Percentiles rank a stretch among this genome's conserved stretches.
These are phyloP conservation scores for Yamadazyma philogaea DNA, from an alignment of 805 yeast species.

Conservation along the genomic window DNA sequence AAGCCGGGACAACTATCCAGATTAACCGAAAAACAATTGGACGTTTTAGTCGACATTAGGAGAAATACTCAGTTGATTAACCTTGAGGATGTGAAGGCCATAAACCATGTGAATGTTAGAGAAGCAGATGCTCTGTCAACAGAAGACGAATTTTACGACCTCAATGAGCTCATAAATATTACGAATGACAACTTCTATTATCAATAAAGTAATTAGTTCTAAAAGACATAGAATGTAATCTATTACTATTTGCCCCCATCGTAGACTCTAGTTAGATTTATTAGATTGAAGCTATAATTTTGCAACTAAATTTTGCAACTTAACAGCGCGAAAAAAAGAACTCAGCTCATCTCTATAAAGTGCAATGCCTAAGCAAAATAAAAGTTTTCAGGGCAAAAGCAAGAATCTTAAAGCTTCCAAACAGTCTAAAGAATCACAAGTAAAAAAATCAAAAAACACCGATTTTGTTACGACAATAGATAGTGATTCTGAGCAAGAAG, in stretches of 20 bases:
- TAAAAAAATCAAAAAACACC: constrained; percentile 10
- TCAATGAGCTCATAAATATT: constrained; percentile 16
- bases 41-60: constrained; percentile 33
- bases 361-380: constrained; percentile 4
- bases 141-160: constrained; percentile 22
- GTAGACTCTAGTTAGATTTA: no score
- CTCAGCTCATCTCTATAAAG: not conserved
- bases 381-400: not conserved
- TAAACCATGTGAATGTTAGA: constrained; percentile 1
- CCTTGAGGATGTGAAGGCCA: constrained; percentile 23
- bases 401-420: constrained; percentile 4
- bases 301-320: not conserved
- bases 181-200: constrained; percentile 13
- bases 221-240: no score
- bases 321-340: constrained; percentile 2
- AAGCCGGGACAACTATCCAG: constrained; percentile 31
- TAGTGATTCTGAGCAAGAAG: constrained; percentile 45
- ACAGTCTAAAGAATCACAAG: not conserved
- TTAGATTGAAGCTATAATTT: not conserved
- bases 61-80: constrained; percentile 39
- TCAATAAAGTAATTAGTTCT: no score
- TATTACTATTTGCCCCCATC: no score
- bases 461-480: constrained; percentile 79
- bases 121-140: constrained; percentile 20
- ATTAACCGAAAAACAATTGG: constrained; percentile 37